Percentiles rank a stretch among this genome's conserved stretches.
Evolutionary conservation across 2,329 filamentous ascomycete species (phyloP).

Genomic region (Colletotrichum eremochloae): DNA sequence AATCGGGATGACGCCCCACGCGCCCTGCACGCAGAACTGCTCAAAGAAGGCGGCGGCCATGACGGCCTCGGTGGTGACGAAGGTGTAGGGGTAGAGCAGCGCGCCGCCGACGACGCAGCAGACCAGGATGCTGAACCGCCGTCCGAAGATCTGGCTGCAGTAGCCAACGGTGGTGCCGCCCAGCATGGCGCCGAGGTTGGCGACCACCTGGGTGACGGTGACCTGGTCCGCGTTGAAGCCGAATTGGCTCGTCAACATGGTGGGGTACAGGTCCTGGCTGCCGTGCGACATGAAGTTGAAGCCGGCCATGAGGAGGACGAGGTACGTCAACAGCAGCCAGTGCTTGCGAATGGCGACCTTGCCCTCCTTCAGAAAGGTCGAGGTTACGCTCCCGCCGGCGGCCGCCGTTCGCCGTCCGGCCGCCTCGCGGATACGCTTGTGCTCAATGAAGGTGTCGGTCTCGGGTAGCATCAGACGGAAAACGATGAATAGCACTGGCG

Average conservation of each 20-base stretch:
- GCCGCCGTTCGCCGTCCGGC: constrained; percentile 37
- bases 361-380: constrained; percentile 80
- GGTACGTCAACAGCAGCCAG: constrained; percentile 84
- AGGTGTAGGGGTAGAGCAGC: constrained; percentile 86
- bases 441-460: constrained; percentile 78
- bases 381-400: constrained; percentile 62
- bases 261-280: constrained; percentile 73
- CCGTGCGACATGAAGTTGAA: constrained; percentile 95
- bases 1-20: constrained; percentile 82
- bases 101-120: constrained; percentile 78
- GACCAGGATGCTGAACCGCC: constrained; percentile 76
- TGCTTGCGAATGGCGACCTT: constrained; percentile 83
- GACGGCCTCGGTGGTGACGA: constrained; percentile 70
- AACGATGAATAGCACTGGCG: constrained; percentile 83
- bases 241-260: constrained; percentile 70
- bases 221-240: constrained; percentile 66
- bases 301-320: constrained; percentile 88
- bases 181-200: constrained; percentile 77
- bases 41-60: constrained; percentile 89
- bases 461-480: constrained; percentile 85
- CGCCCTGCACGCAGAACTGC: constrained; percentile 83
- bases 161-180: constrained; percentile 79
- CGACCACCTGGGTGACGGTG: constrained; percentile 79
- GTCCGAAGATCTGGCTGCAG: constrained; percentile 76
- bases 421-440: constrained; percentile 71